Conservation (phyloP, 2,329 filamentous ascomycete species). For the Cercospora sojina region DNA sequence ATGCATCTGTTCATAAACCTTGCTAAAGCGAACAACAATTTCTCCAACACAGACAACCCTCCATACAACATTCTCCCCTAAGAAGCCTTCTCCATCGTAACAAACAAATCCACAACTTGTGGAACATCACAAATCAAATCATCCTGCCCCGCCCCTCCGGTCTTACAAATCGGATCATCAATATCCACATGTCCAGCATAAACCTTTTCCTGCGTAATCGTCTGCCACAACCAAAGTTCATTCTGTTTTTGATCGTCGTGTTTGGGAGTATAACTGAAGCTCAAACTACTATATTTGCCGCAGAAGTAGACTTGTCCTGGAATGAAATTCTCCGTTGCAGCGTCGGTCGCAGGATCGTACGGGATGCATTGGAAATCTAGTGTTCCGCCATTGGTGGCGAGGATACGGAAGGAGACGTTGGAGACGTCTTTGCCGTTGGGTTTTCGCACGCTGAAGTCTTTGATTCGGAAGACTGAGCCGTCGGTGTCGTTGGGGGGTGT, state of each 20-base stretch:
- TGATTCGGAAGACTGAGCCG: slow-evolving; percentile 18
- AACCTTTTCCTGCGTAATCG: slow-evolving; percentile 5
- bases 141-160: background rate
- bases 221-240: slow-evolving; percentile 20
- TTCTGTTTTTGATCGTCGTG: slow-evolving; percentile 1
- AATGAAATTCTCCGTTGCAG: slow-evolving; percentile 11
- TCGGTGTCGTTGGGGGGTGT: background rate
- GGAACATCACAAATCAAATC: slow-evolving; percentile 15
- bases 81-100: background rate
- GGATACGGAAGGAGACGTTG: slow-evolving; percentile 22
- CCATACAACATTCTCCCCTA: background rate
- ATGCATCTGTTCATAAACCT: background rate
- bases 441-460: slow-evolving; percentile 19
- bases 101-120: background rate
- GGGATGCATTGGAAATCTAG: slow-evolving; percentile 19
- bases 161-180: slow-evolving; percentile 13
- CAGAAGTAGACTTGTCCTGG: slow-evolving; percentile 17
- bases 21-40: background rate
- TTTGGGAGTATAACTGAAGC: slow-evolving; percentile 14
- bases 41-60: background rate
- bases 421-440: slow-evolving; percentile 16
- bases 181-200: slow-evolving; percentile 1
- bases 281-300: slow-evolving; percentile 15
- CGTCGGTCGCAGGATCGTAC: slow-evolving; percentile 8
- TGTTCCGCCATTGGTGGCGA: slow-evolving; percentile 20